phyloP scores from a whole-genome alignment of 768 basidiomycete species.

The Leccinum broughii region DNA sequence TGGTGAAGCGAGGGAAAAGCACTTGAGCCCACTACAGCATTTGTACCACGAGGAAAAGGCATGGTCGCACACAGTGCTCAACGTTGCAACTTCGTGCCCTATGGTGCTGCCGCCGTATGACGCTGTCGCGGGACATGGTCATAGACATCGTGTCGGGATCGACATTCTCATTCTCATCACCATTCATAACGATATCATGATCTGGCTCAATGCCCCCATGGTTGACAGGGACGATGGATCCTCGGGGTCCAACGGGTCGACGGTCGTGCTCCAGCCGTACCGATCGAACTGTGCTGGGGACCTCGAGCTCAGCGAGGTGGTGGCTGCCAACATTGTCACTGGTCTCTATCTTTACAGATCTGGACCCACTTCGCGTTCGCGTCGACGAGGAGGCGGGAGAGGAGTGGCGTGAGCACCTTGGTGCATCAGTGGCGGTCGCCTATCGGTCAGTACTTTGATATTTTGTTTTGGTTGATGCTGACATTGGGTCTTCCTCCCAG shows the following conservation, averaged over 20 bases:
- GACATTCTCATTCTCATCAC: neutral
- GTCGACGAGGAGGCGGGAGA: conserved; percentile 23
- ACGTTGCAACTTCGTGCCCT: too few relatives aligned
- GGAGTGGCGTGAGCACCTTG: conserved; percentile 42
- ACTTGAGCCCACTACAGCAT: too few relatives aligned
- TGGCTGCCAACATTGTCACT: conserved; percentile 25
- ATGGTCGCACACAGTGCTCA: too few relatives aligned
- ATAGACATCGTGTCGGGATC: neutral
- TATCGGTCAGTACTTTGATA: conserved; percentile 47
- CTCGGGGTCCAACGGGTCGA: neutral
- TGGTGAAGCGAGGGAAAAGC: too few relatives aligned
- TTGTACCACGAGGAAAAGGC: too few relatives aligned
- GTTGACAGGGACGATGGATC: neutral
- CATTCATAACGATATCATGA: neutral
- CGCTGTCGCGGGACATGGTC: neutral
- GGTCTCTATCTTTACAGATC: neutral
- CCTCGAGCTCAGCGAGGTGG: conserved; percentile 21
- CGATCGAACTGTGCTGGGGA: conserved; percentile 24
- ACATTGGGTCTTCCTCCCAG: neutral
- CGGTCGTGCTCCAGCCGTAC: conserved; percentile 27
- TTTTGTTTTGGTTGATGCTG: neutral
- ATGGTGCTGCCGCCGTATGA: neutral
- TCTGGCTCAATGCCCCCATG: neutral
- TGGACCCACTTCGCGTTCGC: neutral
- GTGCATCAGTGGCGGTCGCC: conserved; percentile 71